Base-by-base conservation (phyloP, 306 rosid species). In the barrel medic (Medicago truncatula) region DNA sequence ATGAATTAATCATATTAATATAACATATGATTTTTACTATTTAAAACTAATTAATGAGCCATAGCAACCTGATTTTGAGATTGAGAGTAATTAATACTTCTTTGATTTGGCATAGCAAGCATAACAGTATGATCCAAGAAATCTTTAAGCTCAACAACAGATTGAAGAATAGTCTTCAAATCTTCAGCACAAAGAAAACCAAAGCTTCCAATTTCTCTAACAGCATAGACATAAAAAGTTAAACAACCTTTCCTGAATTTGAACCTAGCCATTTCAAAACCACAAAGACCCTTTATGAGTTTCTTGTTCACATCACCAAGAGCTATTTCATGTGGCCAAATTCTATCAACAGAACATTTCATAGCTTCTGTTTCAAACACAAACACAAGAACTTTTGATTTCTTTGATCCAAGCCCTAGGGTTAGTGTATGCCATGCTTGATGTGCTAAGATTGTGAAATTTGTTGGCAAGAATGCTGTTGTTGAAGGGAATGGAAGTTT, bases 381-480 rank as follows among this genome's bases (percentile, higher is more conserved):
- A 50, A 96, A 96, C 6, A 96, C 70, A 0, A 90, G 67, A 9
- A 96, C 96, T 36, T 96, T 96, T 34, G 98, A 92, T 44, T 92
- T 96, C 76, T 87, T 96, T n/a, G 98, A 90, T 58, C 99, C 99
- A 1, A 96, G 92, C 31, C 99, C 99, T 0, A 96, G 84, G 14
- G 99, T 96, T 78, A 96, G 96, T 5, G 97, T 92, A 81, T 92
- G 98, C 97, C 96, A 92, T 1, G 98, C 98, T 47, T 92, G 99
- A 86, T 92, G 99, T 0, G 99, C 99, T 13, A 96, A 66, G 87
- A 92, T 90, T 18, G 99, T 96, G 90, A 96, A 96, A 77, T 92
- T 96, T 38, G 99, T 96, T 3, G 99, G 99, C 25, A 96, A 5
- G 44, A 83, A 96, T n/a, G 93, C 92, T 2, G 88, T 86, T 72